These are phyloP conservation scores for Plantago coronopus DNA, from an alignment of 305 asterid species.

Conservation along the genomic window DNA sequence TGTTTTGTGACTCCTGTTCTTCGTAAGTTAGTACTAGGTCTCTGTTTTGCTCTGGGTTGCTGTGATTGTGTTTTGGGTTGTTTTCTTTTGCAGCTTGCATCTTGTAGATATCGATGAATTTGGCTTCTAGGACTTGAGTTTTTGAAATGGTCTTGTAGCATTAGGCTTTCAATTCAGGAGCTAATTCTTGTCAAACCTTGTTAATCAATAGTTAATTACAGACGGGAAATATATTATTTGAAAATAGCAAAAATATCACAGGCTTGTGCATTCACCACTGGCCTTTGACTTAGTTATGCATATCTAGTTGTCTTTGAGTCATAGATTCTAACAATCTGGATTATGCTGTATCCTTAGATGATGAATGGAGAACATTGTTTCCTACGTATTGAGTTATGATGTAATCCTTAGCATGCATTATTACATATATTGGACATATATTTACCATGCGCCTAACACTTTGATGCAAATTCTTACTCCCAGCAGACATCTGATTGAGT, in stretches of 20 bases:
- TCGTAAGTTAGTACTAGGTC: not conserved
- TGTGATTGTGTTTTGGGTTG: not conserved
- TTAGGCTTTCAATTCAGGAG: not conserved
- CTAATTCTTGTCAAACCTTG: not conserved
- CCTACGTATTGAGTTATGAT: not conserved
- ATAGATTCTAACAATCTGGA: not conserved
- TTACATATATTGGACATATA: not conserved
- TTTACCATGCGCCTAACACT: not conserved
- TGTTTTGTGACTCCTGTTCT: not conserved
- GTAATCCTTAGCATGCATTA: slow-evolving; percentile 5
- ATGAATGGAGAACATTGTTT: not conserved
- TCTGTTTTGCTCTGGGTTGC: not conserved
- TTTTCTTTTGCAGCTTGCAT: not conserved
- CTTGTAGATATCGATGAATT: not conserved
- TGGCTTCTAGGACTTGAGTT: not conserved
- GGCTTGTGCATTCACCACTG: not conserved
- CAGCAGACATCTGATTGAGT: slow-evolving; percentile 39
- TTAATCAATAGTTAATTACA: not conserved
- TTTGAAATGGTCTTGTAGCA: not conserved
- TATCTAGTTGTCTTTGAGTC: not conserved
- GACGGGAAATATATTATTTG: too few relatives aligned
- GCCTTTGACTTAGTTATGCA: not conserved
- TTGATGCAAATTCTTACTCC: slow-evolving; percentile 20
- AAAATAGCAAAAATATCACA: too few relatives aligned
- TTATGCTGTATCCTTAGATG: not conserved